Percentiles rank a stretch among this genome's conserved stretches.
These are phyloP conservation scores for Nemania bipapillata DNA, from an alignment of 2,329 filamentous ascomycete genomes.

Conservation along the genomic window DNA sequence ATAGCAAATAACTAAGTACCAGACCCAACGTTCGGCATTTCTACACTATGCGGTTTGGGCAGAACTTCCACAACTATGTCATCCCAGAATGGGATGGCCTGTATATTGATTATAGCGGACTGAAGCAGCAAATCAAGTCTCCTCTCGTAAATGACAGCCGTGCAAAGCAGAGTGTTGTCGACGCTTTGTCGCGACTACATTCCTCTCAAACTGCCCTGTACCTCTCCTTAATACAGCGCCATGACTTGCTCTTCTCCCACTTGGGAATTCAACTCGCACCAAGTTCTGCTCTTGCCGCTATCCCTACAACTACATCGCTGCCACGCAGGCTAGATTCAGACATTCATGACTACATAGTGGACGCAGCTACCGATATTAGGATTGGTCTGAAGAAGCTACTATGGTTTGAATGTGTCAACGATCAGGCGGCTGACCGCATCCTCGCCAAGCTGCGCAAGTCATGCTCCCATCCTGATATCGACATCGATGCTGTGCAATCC, in stretches of 20 bases:
- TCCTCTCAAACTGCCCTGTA: slow-evolving; percentile 2
- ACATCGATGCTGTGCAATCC: not conserved
- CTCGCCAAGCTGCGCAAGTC: slow-evolving; percentile 6
- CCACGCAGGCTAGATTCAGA: not conserved
- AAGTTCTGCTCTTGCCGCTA: no score
- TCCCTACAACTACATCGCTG: not conserved
- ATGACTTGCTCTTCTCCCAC: slow-evolving; percentile 7
- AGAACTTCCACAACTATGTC: slow-evolving; percentile 6
- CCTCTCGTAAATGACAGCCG: not conserved
- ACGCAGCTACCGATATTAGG: not conserved
- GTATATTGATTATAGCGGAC: slow-evolving; percentile 9
- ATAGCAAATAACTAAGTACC: no score
- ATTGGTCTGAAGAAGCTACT: not conserved
- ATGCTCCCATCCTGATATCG: not conserved
- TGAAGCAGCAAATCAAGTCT: slow-evolving; percentile 17
- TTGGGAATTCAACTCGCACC: not conserved
- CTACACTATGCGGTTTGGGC: slow-evolving; percentile 8
- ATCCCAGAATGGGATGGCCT: slow-evolving; percentile 12
- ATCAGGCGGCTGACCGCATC: slow-evolving; percentile 9
- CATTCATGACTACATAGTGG: not conserved
- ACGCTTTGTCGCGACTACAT: slow-evolving; percentile 1
- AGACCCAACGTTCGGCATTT: not conserved
- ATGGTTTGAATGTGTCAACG: slow-evolving; percentile 20
- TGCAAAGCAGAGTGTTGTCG: not conserved
- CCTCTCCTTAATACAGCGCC: slow-evolving; percentile 5